These are phyloP conservation scores for Aureobasidium sp. DNA, from an alignment of 2,329 filamentous ascomycete genomes.

Conservation along the genomic window DNA sequence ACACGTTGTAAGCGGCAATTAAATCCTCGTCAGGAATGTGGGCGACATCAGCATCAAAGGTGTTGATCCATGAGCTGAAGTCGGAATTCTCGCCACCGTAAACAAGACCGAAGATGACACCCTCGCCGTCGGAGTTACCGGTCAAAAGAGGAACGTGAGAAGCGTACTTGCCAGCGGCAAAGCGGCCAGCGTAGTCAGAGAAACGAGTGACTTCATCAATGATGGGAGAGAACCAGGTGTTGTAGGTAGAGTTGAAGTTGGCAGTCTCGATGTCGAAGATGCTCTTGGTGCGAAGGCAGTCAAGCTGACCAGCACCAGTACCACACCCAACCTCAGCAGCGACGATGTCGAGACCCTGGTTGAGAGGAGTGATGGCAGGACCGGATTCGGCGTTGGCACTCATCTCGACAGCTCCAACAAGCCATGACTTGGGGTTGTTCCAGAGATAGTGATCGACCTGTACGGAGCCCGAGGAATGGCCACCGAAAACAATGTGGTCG, in stretches of 20 bases:
- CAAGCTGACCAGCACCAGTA: conserved; percentile 29
- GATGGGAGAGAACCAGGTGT: conserved; percentile 17
- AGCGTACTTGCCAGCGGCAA: conserved; percentile 11
- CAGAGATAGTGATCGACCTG: conserved; percentile 36
- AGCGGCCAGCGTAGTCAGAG: conserved; percentile 14
- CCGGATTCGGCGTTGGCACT: conserved; percentile 38
- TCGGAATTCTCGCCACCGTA: conserved; percentile 23
- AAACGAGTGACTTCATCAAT: conserved; percentile 14
- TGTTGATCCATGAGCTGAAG: conserved; percentile 39
- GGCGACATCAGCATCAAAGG: conserved; percentile 37
- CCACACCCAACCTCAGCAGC: conserved; percentile 34
- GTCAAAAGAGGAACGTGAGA: conserved; percentile 13
- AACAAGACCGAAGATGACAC: conserved; percentile 9
- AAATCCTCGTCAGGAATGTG: conserved; percentile 33
- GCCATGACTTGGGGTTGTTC: conserved; percentile 15
- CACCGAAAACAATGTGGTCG: conserved; percentile 10
- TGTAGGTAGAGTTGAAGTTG: conserved; percentile 27
- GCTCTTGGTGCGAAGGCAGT: conserved; percentile 33
- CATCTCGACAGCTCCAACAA: conserved; percentile 30
- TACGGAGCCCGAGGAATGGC: conserved; percentile 32
- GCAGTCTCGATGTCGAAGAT: conserved; percentile 28
- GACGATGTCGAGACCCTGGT: conserved; percentile 34
- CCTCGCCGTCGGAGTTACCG: conserved; percentile 12
- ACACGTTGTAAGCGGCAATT: conserved; percentile 30
- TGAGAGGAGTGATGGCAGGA: conserved; percentile 33